These are phyloP conservation scores for Paramecium pentaurelia DNA, from an alignment of 73 alveolate species.

Conservation along the genomic window DNA sequence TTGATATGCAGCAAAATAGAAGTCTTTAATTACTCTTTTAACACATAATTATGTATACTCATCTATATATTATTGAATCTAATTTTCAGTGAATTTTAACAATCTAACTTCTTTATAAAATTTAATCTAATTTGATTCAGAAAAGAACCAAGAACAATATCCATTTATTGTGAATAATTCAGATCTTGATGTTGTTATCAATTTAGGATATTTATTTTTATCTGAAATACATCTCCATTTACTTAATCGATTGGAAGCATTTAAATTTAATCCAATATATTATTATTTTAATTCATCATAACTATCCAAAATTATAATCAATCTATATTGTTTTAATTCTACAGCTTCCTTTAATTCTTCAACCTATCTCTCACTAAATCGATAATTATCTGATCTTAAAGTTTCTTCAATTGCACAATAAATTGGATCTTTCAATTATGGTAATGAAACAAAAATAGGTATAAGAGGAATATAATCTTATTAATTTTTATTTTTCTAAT, in stretches of 20 bases:
- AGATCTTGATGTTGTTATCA: not conserved
- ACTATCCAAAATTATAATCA: not conserved
- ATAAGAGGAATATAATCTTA: not conserved
- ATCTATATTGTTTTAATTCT: not conserved
- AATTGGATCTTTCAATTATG: not conserved
- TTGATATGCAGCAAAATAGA: not conserved
- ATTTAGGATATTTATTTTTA: not conserved
- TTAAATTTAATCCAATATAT: not conserved
- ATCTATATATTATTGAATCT: not conserved
- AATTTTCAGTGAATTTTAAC: not conserved
- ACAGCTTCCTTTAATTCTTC: not conserved
- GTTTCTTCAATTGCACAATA: constrained; percentile 20
- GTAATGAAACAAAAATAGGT: not conserved
- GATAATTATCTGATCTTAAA: not conserved
- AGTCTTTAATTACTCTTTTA: not conserved
- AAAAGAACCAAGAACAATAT: not conserved
- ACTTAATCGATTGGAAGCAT: not conserved
- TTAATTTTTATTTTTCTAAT: not conserved
- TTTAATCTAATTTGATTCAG: not conserved
- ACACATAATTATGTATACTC: not conserved
- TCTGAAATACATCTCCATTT: not conserved
- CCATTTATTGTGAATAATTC: not conserved
- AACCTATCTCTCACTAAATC: not conserved
- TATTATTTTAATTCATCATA: constrained; percentile 6
- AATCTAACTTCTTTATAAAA: not conserved